Base-by-base conservation (phyloP, 139 green algal genomes). In the Monoraphidium neglectum region DNA sequence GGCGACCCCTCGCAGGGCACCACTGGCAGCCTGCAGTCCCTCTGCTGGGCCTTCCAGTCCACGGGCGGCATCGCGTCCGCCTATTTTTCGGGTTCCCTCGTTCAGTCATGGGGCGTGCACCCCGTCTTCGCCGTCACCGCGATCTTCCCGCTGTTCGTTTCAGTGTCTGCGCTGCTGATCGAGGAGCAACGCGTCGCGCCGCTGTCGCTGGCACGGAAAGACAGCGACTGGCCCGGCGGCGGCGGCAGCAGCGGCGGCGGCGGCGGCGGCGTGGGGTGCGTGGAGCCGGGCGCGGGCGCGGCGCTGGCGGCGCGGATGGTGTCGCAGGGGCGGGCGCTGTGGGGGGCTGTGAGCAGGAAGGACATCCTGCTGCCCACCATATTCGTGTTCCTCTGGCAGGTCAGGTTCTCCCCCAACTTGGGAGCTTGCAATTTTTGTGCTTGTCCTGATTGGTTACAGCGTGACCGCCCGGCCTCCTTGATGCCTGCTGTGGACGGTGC, bases 11-110 rank as follows among this genome's bases (percentile, higher is more conserved):
- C 63, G 51, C 90, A 97, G 88, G 79, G 75, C 18, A 92, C 85
- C 1, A 86, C 92, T 10, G 95, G 95, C 16, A 92, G 81, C 2
- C 87, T 98, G 57, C 95, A 99, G 85, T 94, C 85, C 13, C 83
- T 99, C 21, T 98, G 95, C 83, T 99, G 95, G 95, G 93, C 81
- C 32, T 94, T 87, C 2, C 80, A 84, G 13, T 89, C 94, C 0
- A 63, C 94, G 0, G 96, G 96, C 5, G 90, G 88, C 69, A 93
- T 99, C 43, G 57, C 86, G 1, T 91, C 70, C 33, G 90, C 95
- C 8, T 98, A 98, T 87, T 98, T 96, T 76, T 89, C 80, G 38
- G 95, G 95, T 26, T 91, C 80, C 0, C 83, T 98, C 2, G 91
- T 98, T 30, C 76, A 95, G 59, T 49, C 73, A 2, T 83, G 78